A percentile compares a stretch with the other conserved stretches of the same genome.
Evolutionary conservation across 2,329 filamentous ascomycete species (phyloP).

Genomic region (Capronia coronata): DNA sequence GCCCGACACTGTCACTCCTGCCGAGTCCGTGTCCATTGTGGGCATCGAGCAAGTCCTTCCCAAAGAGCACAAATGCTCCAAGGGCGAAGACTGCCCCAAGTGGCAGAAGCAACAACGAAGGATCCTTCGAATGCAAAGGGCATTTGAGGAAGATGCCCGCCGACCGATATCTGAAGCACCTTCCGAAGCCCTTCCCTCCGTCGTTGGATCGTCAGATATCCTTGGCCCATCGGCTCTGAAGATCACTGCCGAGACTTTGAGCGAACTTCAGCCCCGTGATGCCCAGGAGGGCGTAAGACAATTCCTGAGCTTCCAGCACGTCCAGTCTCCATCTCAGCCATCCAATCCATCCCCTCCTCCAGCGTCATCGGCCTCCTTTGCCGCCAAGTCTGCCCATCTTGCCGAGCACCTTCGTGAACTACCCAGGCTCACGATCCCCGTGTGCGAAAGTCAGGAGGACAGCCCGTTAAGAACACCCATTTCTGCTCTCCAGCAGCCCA

Average conservation of each 20-base stretch:
- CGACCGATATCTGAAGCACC: slow-evolving; percentile 53
- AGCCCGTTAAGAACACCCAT: slow-evolving; percentile 30
- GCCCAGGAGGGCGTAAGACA: slow-evolving; percentile 90
- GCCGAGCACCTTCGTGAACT: slow-evolving; percentile 49
- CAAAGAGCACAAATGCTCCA: slow-evolving; percentile 74
- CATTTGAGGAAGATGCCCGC: slow-evolving; percentile 60
- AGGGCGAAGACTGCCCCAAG: slow-evolving; percentile 78
- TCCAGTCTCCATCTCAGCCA: slow-evolving; percentile 42
- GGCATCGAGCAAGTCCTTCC: slow-evolving; percentile 85
- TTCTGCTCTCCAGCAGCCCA: slow-evolving; percentile 29
- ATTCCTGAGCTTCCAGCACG: slow-evolving; percentile 78
- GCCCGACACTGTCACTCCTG: slow-evolving; percentile 56
- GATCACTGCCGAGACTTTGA: slow-evolving; percentile 67
- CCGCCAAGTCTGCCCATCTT: slow-evolving; percentile 32
- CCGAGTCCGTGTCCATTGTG: slow-evolving; percentile 83
- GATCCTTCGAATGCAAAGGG: slow-evolving; percentile 64
- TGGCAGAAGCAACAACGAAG: slow-evolving; percentile 73
- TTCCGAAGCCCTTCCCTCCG: slow-evolving; percentile 74
- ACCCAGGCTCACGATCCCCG: slow-evolving; percentile 53
- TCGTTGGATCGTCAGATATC: slow-evolving; percentile 86
- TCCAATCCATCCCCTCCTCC: slow-evolving; percentile 49
- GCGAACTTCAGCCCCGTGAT: slow-evolving; percentile 63
- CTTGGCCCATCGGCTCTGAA: slow-evolving; percentile 65
- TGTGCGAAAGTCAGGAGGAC: slow-evolving; percentile 30
- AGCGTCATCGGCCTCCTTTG: slow-evolving; percentile 32